Base-by-base conservation (phyloP, 2,329 filamentous ascomycete genomes). In the Sporothrix curviconia region DNA sequence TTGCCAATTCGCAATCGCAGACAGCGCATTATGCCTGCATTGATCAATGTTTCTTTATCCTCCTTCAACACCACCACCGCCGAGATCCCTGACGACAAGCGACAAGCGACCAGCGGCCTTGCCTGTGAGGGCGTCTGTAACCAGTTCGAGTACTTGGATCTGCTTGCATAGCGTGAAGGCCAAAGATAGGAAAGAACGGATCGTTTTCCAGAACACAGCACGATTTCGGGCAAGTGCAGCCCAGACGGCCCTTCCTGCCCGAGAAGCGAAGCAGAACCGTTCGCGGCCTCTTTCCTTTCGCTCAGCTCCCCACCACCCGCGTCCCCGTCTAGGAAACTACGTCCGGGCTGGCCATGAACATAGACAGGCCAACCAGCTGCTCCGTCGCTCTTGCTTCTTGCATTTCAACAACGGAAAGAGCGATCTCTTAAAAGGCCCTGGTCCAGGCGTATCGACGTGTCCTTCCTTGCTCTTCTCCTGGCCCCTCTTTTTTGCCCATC, bases 311-410 rank as follows among this genome's bases (percentile, higher is more conserved):
- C 49, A 52, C 24, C 40, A 24, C 17, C 25, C n/a, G 9, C 30
- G 40, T 46, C 53, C 43, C 53, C 24, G 32, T 40, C 24, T 40
- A 40, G 43, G 53, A 49, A 49, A 44, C 22, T 40, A 19, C 43
- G 53, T 12, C 43, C 42, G 43, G n/a, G 17, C n/a, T 22, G 34
- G 34, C 43, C 40, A 55, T 44, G 51, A n/a, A 32, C 40, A 44
- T 25, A 43, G n/a, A 44, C 30, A 22, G 17, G n/a, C n/a, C 24
- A 3, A 24, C 17, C 43, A 28, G 11, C 34, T 47, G 32, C n/a
- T 30, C 43, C 25, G 53, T 19, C 28, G n/a, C 24, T 56, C 24
- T 9, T 49, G 36, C 40, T 5, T 36, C 34, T 49, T n/a, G 24
- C 17, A 37, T 44, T 19, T 25, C 30, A 19, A 7, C 44, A 46